Percentiles rank a stretch among this genome's conserved stretches.
Evolutionary conservation across 2,329 filamentous ascomycete genomes (phyloP).

Genomic region (Fusarium udum): DNA sequence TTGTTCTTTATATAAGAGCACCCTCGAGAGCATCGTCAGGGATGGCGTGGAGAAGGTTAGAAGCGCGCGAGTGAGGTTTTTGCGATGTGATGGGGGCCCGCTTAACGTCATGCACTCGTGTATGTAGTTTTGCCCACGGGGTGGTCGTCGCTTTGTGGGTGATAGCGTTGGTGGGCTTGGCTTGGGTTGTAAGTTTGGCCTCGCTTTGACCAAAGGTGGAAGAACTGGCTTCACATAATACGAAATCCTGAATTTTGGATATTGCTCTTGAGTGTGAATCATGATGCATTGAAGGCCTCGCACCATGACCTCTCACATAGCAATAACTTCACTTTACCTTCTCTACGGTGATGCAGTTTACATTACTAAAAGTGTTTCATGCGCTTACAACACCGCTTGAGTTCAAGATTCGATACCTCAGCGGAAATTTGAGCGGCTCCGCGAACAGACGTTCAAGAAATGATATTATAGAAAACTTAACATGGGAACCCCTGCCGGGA

Average conservation of each 20-base stretch:
- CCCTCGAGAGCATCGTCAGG: neutral
- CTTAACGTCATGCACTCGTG: constrained; percentile 36
- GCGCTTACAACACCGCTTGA: neutral
- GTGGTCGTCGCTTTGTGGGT: constrained; percentile 30
- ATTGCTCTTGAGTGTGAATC: too few relatives aligned
- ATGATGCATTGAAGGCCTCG: neutral
- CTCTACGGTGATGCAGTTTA: fast-evolving
- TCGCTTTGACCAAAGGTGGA: neutral
- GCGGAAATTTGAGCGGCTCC: constrained; percentile 14
- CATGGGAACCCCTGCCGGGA: neutral
- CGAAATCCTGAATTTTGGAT: neutral
- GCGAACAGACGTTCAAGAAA: constrained; percentile 15
- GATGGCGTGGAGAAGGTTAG: constrained; percentile 36
- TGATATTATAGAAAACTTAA: constrained; percentile 28
- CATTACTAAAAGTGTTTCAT: neutral
- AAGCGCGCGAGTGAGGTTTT: constrained; percentile 42
- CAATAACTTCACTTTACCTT: neutral
- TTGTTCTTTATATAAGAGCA: constrained; percentile 32
- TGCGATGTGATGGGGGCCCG: constrained; percentile 29
- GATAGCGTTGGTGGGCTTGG: neutral
- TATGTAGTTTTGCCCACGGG: constrained; percentile 16
- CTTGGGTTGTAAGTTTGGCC: neutral
- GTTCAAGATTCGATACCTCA: neutral
- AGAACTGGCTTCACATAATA: neutral
- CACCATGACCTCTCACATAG: too few relatives aligned